Base-by-base conservation (phyloP, 352 stramenopile genomes). In the Phytophthora idaei region DNA sequence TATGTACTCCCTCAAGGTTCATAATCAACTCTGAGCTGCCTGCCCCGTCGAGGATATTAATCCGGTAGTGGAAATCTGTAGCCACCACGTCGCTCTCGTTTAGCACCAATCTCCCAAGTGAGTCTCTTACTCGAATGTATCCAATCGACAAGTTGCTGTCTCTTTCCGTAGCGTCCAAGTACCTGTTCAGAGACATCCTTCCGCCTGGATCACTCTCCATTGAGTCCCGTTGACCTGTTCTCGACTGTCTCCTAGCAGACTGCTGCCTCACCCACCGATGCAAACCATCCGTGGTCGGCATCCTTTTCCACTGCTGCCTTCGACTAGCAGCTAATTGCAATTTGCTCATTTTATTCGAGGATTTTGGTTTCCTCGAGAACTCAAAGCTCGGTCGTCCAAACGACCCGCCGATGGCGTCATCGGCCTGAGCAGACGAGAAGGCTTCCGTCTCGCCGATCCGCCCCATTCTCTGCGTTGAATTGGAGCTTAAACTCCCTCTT, bases 31-130 rank as follows among this genome's bases (percentile, higher is more conserved):
- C 85, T 0, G 85, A 93, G 31, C 76, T 88, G 42, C 83, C 80
- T 39, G 72, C 54, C 44, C 78, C 81, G 65, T 91, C 83, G 57
- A 91, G 58, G 58, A 93, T 90, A 63, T 93, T 91, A 69, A 93
- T 92, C 17, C 80, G 70, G 65, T 93, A 93, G 73, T 93, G 80
- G 52, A 90, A 92, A 50, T 92, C 84, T 15, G 83, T 92, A 0
- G 83, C 83, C 39, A 92, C 83, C 21, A 87, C 71, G 47, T 93
- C 86, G 28, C 83, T 92, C 59, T 94, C 86, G 63, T 94, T 94
- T n/a, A 93, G 60, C 21, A 93, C 83, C 11, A 94, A 72, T 12
- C 64, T 64, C 2, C 86, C 86, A 8, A 87, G 54, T 12, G 86
- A 93, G 53, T 94, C 85, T 44, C 84, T 77, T 28, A 94, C 84